A percentile compares a stretch with the other conserved stretches of the same genome.
Conservation (phyloP, 2,329 filamentous ascomycete species). For the Arthrobotrys conoides region DNA sequence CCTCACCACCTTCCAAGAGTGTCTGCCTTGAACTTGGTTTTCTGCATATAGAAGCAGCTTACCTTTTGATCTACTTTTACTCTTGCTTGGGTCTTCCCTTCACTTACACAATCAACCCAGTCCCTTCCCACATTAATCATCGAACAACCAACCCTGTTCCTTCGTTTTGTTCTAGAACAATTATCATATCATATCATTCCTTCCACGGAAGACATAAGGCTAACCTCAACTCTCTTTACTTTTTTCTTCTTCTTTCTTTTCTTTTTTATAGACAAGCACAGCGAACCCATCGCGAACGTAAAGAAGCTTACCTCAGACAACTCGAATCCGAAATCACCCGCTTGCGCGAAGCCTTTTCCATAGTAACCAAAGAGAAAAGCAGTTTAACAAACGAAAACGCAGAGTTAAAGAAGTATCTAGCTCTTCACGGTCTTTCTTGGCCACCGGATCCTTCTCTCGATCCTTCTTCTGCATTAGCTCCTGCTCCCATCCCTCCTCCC, state of each 20-base stretch:
- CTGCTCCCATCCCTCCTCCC: conserved; percentile 56
- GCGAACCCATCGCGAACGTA: conserved; percentile 94
- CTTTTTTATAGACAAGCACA: conserved; percentile 83
- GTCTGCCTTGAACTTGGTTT: conserved; percentile 51
- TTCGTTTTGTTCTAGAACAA: conserved; percentile 49
- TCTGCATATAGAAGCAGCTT: conserved; percentile 35
- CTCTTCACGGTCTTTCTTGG: conserved; percentile 74
- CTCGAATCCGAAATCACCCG: conserved; percentile 92
- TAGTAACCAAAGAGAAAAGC: conserved; percentile 81
- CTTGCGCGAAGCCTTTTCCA: conserved; percentile 86
- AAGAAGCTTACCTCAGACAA: conserved; percentile 94
- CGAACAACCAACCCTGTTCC: conserved; percentile 43
- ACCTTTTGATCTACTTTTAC: conserved; percentile 21
- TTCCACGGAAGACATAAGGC: conserved; percentile 42
- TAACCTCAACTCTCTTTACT: conserved; percentile 46
- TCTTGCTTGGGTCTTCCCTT: conserved; percentile 31
- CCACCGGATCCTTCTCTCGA: conserved; percentile 61
- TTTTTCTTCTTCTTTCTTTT: conserved; percentile 44
- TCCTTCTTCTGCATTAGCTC: conserved; percentile 60
- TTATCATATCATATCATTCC: background rate
- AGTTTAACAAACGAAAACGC: conserved; percentile 83
- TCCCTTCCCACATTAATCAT: conserved; percentile 11
- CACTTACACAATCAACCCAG: conserved; percentile 13
- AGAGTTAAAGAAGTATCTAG: conserved; percentile 76
- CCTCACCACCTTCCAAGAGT: conserved; percentile 51